Percentiles rank a stretch among this genome's conserved stretches.
These are phyloP conservation scores for Cladosporium sp. DNA, from an alignment of 2,329 filamentous ascomycete species.

Conservation along the genomic window DNA sequence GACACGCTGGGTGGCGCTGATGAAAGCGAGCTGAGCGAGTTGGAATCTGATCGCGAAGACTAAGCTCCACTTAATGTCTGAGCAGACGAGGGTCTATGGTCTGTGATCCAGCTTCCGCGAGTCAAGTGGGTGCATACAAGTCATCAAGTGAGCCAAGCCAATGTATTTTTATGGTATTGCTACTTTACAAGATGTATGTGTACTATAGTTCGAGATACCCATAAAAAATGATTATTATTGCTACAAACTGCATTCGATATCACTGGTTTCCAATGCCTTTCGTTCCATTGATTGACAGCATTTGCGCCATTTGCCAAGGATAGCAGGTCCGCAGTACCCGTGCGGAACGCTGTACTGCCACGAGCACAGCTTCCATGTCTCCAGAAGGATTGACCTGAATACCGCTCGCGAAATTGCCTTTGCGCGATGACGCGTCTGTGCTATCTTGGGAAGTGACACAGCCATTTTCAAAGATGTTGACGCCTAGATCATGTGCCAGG, in stretches of 20 bases:
- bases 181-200: not conserved
- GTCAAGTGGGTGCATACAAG: not conserved
- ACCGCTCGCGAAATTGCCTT: not conserved
- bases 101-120: not conserved
- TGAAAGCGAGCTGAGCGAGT: constrained; percentile 28
- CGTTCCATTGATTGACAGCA: not conserved
- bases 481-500: constrained; percentile 1
- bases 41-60: constrained; percentile 31
- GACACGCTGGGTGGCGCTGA: constrained; percentile 64
- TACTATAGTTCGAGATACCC: not conserved
- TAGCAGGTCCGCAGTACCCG: constrained; percentile 8
- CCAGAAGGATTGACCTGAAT: not conserved
- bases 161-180: not conserved
- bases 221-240: not conserved
- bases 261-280: too few species aligned
- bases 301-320: not conserved
- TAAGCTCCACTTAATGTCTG: not conserved
- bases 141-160: not conserved
- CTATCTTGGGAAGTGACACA: not conserved
- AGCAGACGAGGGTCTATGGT: not conserved
- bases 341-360: constrained; percentile 2
- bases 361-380: not conserved
- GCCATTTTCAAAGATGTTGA: too few species aligned
- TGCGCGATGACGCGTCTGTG: not conserved
- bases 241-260: not conserved